Base-by-base conservation (phyloP, 108 stramenopile species). In the Aurantiochytrium sp. region DNA sequence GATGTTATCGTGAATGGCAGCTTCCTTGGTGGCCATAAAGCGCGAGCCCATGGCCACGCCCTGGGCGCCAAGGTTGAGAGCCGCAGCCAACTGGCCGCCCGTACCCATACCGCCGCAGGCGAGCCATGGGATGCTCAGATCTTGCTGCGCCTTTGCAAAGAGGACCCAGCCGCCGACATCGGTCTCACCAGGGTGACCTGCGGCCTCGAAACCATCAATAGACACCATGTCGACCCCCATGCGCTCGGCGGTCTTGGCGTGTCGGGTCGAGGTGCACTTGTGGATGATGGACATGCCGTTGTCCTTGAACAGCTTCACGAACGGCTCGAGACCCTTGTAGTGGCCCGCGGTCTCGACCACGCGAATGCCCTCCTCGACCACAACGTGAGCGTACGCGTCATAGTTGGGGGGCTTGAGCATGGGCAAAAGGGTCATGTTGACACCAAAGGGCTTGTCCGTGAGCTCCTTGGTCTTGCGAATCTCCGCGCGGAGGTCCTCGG, bases 141-240 rank as follows among this genome's bases (percentile, higher is more conserved):
- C 93, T 45, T 60, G n/a, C 18, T 76, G 87, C 18, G 91, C 93
- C 60, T 89, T 89, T 55, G 93, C 93, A 51, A 92, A 91, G n/a
- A 93, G 64, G 1, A 93, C 93, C 72, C 73, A 93, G 59, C 91
- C 91, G 44, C 91, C 93, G 21, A 93, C 59, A 88, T 93, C 93
- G 18, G 72, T 90, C 49, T 93, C 93, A 14, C 93, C 93, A 0
- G 93, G 93, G 90, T 93, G 93, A 23, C 93, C 93, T 4, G 92
- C 93, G 23, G 91, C 91, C 91, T 93, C 93, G 57, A 93, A 90
- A 2, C 93, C 93, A 88, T 93, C 93, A 10, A 93, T 59, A 21
- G 49, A 58, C 2, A 93, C 91, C 51, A 90, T 90, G 64, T 93
- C 93, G 0, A 92, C 93, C 87, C 90, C 90, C 60, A 87, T 87